Evolutionary conservation across 805 yeast genomes (phyloP), one percentile per base, ranked within the genome.

Genomic region (Saturnispora kantuleensis): DNA sequence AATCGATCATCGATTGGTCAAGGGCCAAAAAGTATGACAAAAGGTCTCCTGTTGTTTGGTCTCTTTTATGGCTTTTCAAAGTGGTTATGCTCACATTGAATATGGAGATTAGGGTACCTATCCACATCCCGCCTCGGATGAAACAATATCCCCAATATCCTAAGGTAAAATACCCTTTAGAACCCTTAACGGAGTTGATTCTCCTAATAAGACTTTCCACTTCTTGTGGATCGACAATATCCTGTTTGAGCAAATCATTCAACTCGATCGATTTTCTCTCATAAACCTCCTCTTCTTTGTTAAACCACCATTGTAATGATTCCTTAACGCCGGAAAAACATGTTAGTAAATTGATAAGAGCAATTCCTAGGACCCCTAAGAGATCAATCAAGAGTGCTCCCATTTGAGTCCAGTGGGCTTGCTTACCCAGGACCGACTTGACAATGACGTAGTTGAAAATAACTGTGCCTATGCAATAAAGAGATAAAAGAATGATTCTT

Each of bases 61-160:
- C 45, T 11, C 45, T 36, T 26, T 42, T 42, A 26, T 42, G 45
- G 7, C 28, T 21, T 17, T 21, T 11, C 8, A 42, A 31, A 7
- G 41, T 36, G 4, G 34, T n/a, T 26, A 37, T 11, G 26, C 16
- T 36, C 3, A 42, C 26, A 28, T 32, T 21, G 4, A 42, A 36
- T n/a, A 42, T 31, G 3, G 41, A 37, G 3, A 36, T 16, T 6
- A 42, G 9, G 4, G 45, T 42, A 12, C 13, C 15, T 4, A 42
- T 28, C 45, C 45, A 42, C 45, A 42, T 42, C 4, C 18, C 10
- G 9, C 41, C 35, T 16, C 45, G 18, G 17, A 42, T 36, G 16
- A 42, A 36, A 30, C 41, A 42, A 31, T 42, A 42, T 6, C 15
- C 37, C 45, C 45, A 42, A 26, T 42, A 42, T 11, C 13, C 26